Evolutionary conservation across 1,284 basidiomycete genomes (phyloP), one percentile per base, ranked within the genome.

Genomic region (Cerioporus squamosus): DNA sequence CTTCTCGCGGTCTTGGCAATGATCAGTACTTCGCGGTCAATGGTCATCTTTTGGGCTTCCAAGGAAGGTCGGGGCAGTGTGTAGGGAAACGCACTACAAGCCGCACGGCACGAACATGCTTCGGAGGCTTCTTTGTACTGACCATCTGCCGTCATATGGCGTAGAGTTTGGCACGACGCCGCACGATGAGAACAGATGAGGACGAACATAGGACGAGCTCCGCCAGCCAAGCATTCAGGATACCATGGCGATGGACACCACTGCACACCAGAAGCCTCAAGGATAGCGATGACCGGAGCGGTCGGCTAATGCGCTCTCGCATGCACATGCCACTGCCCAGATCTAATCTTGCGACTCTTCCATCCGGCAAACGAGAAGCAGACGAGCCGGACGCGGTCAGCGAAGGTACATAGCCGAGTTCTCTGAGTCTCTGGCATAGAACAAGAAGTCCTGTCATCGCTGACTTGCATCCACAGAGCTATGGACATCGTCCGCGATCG

Each of bases 191-290:
- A 10, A 43, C 12, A 10, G 33, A 36, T 14, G 33, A 36, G 33
- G 33, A 36, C 5, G 33, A 36, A 12, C 33, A 36, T 17, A 36
- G 46, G 36, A 48, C 46, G 24, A 31, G 29, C 20, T 39, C 22
- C 36, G 12, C n/a, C 47, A 7, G 39, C 49, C 49, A 31, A 51
- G 49, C 39, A n/a, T 24, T 5, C 39, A 29, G 23, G 49, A 29
- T 51, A 31, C 49, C 49, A 51, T 51, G 49, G 18, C 33, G 49
- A 51, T 43, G 39, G 49, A 18, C 24, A 40, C 39, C 38, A 15
- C 5, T 43, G 39, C 39, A 29, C 39, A 50, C 49, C 38, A 23
- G 12, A 43, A 42, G 24, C 10, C 10, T 36, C 10, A 29, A 29
- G 14, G 17, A 24, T 29, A 26, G 39, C 24, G 49, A 51, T 36